phyloP scores from a whole-genome alignment of 1,284 basidiomycete species.

The Malassezia psittaci region DNA sequence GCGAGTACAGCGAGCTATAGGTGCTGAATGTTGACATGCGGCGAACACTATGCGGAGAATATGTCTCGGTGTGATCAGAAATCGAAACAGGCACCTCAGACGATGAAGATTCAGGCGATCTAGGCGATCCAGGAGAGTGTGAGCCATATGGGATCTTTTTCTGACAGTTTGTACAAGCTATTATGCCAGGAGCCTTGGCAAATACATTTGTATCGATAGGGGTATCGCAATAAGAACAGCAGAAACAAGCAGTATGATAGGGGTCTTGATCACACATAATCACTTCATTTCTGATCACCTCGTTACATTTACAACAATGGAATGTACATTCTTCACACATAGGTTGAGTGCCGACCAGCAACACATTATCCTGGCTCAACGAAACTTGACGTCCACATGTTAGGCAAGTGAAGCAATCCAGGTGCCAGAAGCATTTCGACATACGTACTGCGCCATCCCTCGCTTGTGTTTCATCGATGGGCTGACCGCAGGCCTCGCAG shows the following conservation, averaged over 20 bases:
- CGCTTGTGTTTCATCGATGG: slow-evolving; percentile 2
- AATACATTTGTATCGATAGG: slow-evolving; percentile 6
- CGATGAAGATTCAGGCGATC: not conserved
- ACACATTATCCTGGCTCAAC: slow-evolving; percentile 11
- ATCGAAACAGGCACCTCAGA: not conserved
- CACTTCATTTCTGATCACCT: slow-evolving; percentile 11
- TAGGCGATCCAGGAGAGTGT: not conserved
- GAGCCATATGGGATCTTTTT: not conserved
- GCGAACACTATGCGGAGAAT: not conserved
- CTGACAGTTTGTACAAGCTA: not conserved
- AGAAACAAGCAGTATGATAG: slow-evolving; percentile 14
- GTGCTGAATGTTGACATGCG: not conserved
- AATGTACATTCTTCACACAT: slow-evolving; percentile 12
- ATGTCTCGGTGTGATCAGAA: not conserved
- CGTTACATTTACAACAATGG: slow-evolving; percentile 5
- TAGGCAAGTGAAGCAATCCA: slow-evolving; percentile 13
- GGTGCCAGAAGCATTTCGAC: slow-evolving; percentile 13
- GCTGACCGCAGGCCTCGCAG: slow-evolving; percentile 2
- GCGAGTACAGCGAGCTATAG: not conserved
- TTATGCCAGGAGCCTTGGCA: not conserved
- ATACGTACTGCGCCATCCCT: slow-evolving; percentile 13
- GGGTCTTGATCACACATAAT: slow-evolving; percentile 16
- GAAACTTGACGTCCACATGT: slow-evolving; percentile 9
- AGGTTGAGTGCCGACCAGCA: slow-evolving; percentile 15
- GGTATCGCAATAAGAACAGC: not conserved